Base-by-base conservation (phyloP, 2,329 filamentous ascomycete species). In the Graphilbum fragrans region DNA sequence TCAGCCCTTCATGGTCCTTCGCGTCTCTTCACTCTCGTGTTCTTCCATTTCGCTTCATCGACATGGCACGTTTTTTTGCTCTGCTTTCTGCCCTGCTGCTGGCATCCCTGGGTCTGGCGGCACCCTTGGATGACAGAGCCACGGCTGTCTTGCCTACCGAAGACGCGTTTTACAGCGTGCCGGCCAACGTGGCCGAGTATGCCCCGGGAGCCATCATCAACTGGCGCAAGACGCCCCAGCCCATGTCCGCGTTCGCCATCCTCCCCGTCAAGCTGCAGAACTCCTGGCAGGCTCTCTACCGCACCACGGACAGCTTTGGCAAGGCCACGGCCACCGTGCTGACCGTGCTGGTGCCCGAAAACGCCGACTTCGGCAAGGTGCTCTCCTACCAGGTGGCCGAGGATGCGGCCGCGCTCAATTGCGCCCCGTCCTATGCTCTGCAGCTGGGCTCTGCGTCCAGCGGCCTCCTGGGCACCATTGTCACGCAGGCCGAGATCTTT, bases 311-410 rank as follows among this genome's bases (percentile, higher is more conserved):
- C 34, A 42, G 19, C 27, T 7, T 42, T 5, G 27, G 37, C 34
- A 42, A 39, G 4, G 41, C 45, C 23, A 45, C 41, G 6, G 37
- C 41, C 5, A 41, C 41, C 1, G 38, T 45, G 1, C 25, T 41
- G n/a, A 45, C 44, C 0, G 35, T 43, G 5, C 38, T 45, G 6
- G 33, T 43, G 7, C 44, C 44, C 3, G 1, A 37, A 16, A 39
- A 39, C 12, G 44, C 44, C 35, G 25, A 43, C 21, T 33, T 29
- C 10, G 5, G 37, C 39, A 45, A 49, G 38, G 48, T 51, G 8
- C 50, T 66, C 1, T 65, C 62, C 0, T 66, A 63, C 49, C 62
- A 66, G 49, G 51, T 62, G 3, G 52, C 62, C 1, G 53, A 62
- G 34, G 53, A 67, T 35, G 58, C 60, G 10, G 57, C 61, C 10